Conservation (phyloP, 164 flowering plant genomes). For the Vitis riparia region DNA sequence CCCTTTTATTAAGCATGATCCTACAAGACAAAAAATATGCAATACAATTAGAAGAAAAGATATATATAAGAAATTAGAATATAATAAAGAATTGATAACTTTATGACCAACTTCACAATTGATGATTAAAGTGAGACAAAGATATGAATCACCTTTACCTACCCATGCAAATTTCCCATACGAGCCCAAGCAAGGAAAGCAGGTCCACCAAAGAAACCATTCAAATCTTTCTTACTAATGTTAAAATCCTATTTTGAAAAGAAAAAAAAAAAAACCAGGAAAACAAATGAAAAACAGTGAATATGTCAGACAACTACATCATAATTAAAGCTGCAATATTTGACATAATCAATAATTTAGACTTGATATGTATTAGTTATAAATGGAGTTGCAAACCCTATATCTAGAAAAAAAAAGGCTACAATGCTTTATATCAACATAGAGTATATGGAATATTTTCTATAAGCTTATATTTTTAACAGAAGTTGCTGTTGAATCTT, state of each 20-base stretch:
- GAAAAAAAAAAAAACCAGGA: not conserved
- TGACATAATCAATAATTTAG: too few species aligned
- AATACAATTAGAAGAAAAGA: too few species aligned
- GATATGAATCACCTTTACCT: constrained; percentile 21
- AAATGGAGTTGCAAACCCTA: too few species aligned
- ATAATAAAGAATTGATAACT: too few species aligned
- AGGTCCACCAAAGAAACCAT: constrained; percentile 94
- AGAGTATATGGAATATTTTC: too few species aligned
- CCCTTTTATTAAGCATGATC: too few species aligned
- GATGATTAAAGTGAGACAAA: not conserved
- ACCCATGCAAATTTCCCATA: constrained; percentile 98
- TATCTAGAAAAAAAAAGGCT: too few species aligned
- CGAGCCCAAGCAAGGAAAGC: constrained; percentile 99
- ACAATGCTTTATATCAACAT: too few species aligned
- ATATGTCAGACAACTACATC: not conserved
- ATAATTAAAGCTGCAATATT: too few species aligned
- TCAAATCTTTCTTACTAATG: constrained; percentile 56
- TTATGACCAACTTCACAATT: not conserved
- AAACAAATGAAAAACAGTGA: not conserved
- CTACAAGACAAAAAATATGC: too few species aligned
- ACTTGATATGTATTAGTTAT: too few species aligned
- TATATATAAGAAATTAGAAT: too few species aligned
- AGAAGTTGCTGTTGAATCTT: not conserved
- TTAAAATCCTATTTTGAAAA: constrained; percentile 59
- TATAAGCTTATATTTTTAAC: not conserved